Percentiles rank a stretch among this genome's conserved stretches.
Conservation (phyloP, 768 basidiomycete species). For the Boletus edulis region DNA sequence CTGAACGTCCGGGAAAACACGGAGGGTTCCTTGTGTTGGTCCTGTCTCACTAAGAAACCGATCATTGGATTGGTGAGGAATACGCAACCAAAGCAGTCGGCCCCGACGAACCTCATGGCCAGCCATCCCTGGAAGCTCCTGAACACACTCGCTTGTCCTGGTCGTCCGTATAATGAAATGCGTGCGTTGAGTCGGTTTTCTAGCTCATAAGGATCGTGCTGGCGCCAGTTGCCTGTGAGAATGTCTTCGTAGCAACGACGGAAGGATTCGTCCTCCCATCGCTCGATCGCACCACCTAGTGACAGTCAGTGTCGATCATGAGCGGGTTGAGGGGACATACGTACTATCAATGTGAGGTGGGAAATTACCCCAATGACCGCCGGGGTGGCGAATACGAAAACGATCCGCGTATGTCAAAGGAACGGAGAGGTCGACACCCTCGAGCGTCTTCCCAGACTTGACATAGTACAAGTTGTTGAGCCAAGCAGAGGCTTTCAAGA, state of each 20-base stretch:
- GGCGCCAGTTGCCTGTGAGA: constrained; percentile 57
- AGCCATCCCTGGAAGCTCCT: constrained; percentile 80
- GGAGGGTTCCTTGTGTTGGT: constrained; percentile 66
- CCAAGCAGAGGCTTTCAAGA: constrained; percentile 55
- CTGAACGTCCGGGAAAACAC: constrained; percentile 63
- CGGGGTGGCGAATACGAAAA: constrained; percentile 71
- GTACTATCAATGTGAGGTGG: constrained; percentile 54
- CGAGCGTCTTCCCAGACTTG: constrained; percentile 35
- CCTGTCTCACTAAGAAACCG: constrained; percentile 50
- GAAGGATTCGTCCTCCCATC: constrained; percentile 66
- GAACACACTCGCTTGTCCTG: constrained; percentile 52
- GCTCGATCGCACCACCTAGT: constrained; percentile 68
- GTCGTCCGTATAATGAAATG: constrained; percentile 60
- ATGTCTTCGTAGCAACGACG: constrained; percentile 61
- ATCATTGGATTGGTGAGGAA: not conserved
- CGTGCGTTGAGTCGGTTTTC: constrained; percentile 57
- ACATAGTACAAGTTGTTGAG: constrained; percentile 63
- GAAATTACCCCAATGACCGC: constrained; percentile 51
- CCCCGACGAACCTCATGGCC: constrained; percentile 50
- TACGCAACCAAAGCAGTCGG: not conserved
- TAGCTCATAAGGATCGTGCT: constrained; percentile 67
- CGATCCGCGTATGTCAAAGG: constrained; percentile 73
- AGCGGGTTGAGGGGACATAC: constrained; percentile 29
- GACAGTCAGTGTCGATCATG: not conserved
- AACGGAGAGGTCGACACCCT: constrained; percentile 57